A percentile compares a stretch with the other conserved stretches of the same genome.
phyloP scores from a whole-genome alignment of 2,329 filamentous ascomycete genomes.

The Tolypocladium tropicale region DNA sequence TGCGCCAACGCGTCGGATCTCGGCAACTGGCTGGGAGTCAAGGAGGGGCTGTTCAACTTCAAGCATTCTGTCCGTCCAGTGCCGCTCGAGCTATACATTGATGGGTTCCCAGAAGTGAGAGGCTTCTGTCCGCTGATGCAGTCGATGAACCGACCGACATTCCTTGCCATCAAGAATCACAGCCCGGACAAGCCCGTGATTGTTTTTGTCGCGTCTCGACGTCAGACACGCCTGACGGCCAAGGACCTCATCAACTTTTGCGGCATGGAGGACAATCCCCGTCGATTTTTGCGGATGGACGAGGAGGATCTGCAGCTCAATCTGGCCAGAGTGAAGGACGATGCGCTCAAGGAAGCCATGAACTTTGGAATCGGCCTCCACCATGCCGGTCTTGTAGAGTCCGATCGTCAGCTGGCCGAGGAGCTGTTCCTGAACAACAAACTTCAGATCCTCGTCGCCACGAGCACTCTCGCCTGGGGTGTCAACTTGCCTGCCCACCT shows the following conservation, averaged over 20 bases:
- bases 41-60: slow-evolving; percentile 94
- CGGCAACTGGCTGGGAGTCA: slow-evolving; percentile 94
- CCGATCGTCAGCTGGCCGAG: slow-evolving; percentile 82
- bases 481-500: slow-evolving; percentile 95
- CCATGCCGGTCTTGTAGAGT: slow-evolving; percentile 92
- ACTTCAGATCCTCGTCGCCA: slow-evolving; percentile 92
- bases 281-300: slow-evolving; percentile 85
- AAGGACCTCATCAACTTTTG: slow-evolving; percentile 96
- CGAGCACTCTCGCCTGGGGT: slow-evolving; percentile 94
- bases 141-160: slow-evolving; percentile 96
- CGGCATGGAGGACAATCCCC: slow-evolving; percentile 95
- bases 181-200: slow-evolving; percentile 96
- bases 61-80: slow-evolving; percentile 93
- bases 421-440: slow-evolving; percentile 97
- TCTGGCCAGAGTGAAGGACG: slow-evolving; percentile 83
- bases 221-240: slow-evolving; percentile 89
- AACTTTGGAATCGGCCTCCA: slow-evolving; percentile 96
- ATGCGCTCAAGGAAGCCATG: slow-evolving; percentile 83
- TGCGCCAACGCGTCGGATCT: slow-evolving; percentile 93
- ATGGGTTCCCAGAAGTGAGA: slow-evolving; percentile 89
- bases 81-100: slow-evolving; percentile 90
- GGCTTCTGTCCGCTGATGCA: slow-evolving; percentile 98
- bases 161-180: slow-evolving; percentile 91
- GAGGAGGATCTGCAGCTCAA: slow-evolving; percentile 89
- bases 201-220: slow-evolving; percentile 90